Conservation (phyloP, 129 eudicot species). For the Tagetes patula region DNA sequence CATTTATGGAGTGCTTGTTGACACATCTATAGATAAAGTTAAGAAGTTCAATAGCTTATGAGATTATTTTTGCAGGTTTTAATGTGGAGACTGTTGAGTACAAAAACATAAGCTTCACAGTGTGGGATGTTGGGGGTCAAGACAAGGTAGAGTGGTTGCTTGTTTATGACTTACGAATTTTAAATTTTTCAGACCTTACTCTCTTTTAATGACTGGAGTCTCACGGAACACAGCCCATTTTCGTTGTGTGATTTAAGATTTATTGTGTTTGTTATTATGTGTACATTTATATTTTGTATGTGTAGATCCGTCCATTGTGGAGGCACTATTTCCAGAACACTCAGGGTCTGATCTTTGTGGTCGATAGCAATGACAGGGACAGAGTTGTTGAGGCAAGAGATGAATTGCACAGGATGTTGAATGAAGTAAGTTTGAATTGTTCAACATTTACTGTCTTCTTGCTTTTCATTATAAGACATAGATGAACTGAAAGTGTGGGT, state of each 20-base stretch:
- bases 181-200: neutral
- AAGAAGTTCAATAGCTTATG: neutral
- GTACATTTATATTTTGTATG: neutral
- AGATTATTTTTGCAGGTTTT: slow-evolving; percentile 52
- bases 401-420: slow-evolving; percentile 85
- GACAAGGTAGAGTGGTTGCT: slow-evolving; percentile 71
- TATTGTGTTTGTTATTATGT: neutral
- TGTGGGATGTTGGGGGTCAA: slow-evolving; percentile 99
- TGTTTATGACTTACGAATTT: slow-evolving; percentile 7
- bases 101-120: slow-evolving; percentile 99
- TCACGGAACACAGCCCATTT: neutral
- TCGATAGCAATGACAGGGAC: slow-evolving; percentile 83
- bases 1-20: slow-evolving; percentile 2
- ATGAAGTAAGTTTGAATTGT: slow-evolving; percentile 47
- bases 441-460: neutral
- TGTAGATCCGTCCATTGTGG: slow-evolving; percentile 88
- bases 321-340: slow-evolving; percentile 85
- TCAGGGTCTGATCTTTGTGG: slow-evolving; percentile 84
- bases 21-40: neutral
- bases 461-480: neutral
- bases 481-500: neutral
- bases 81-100: slow-evolving; percentile 99
- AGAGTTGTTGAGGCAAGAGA: slow-evolving; percentile 83
- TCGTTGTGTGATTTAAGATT: neutral
- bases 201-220: neutral